A percentile compares a stretch with the other conserved stretches of the same genome.
These are phyloP conservation scores for Cryptococcus depauperatus DNA, from an alignment of 1,284 basidiomycete species.

Conservation along the genomic window DNA sequence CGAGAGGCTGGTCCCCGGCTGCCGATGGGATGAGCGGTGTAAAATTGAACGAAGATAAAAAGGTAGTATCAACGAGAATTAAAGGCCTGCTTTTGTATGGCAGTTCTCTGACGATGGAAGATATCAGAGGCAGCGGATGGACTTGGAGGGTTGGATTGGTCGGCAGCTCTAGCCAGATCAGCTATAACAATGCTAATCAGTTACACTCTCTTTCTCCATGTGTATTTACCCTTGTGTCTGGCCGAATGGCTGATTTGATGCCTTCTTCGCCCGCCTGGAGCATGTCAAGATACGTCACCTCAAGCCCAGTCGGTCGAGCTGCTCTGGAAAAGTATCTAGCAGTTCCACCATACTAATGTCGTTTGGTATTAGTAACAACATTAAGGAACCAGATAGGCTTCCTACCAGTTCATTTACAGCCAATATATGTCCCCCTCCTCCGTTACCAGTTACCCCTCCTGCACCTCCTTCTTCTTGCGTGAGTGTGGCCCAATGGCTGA, in stretches of 20 bases:
- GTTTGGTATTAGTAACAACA: neutral
- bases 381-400: neutral
- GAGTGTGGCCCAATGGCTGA: slow-evolving; percentile 59
- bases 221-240: slow-evolving; percentile 68
- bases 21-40: slow-evolving; percentile 68
- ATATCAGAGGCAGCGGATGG: slow-evolving; percentile 59
- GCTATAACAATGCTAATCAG: slow-evolving; percentile 45
- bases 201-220: slow-evolving; percentile 5
- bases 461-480: slow-evolving; percentile 32
- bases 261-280: slow-evolving; percentile 59
- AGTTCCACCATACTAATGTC: slow-evolving; percentile 69
- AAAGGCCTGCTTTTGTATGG: slow-evolving; percentile 49
- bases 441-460: slow-evolving; percentile 27
- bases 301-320: slow-evolving; percentile 59
- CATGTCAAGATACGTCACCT: slow-evolving; percentile 78
- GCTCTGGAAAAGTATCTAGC: slow-evolving; percentile 75
- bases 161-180: slow-evolving; percentile 95
- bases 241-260: slow-evolving; percentile 57
- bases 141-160: slow-evolving; percentile 81
- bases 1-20: slow-evolving; percentile 50
- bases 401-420: slow-evolving; percentile 70
- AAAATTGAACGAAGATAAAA: slow-evolving; percentile 83
- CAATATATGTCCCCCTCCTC: slow-evolving; percentile 62
- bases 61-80: slow-evolving; percentile 86
- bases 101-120: slow-evolving; percentile 58